These are phyloP conservation scores for Triglochin maritima DNA, from an alignment of 106 monocot genomes.

Conservation along the genomic window DNA sequence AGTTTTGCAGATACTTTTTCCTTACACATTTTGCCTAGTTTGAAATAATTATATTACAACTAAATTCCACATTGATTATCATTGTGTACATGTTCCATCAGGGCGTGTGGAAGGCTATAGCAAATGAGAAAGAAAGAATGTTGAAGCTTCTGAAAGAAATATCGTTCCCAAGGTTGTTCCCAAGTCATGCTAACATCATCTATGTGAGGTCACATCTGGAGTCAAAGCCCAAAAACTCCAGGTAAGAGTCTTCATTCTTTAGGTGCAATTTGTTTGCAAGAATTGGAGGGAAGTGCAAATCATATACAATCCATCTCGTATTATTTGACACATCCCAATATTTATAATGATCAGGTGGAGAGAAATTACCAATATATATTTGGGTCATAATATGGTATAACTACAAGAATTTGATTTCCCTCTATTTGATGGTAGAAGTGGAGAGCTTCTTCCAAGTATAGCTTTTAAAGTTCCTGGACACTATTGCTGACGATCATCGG, in stretches of 20 bases:
- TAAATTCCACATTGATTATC: too few relatives aligned
- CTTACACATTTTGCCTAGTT: too few relatives aligned
- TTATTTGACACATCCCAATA: neutral
- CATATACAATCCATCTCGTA: neutral
- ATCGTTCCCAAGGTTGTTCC: neutral
- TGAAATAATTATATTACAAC: too few relatives aligned
- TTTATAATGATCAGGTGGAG: neutral
- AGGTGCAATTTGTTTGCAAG: too few relatives aligned
- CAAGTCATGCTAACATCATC: conserved; percentile 2
- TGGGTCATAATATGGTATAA: neutral
- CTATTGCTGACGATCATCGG: too few relatives aligned
- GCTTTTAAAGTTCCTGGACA: too few relatives aligned
- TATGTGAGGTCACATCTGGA: conserved; percentile 9
- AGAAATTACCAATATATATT: neutral
- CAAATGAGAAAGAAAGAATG: too few relatives aligned
- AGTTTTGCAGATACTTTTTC: too few relatives aligned
- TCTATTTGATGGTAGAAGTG: too few relatives aligned
- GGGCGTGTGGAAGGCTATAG: neutral
- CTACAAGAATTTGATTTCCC: neutral
- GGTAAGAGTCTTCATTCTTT: neutral
- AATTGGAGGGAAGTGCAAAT: too few relatives aligned
- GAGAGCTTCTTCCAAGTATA: too few relatives aligned
- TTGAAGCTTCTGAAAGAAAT: neutral
- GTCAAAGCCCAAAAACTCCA: neutral
- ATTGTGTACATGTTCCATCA: neutral